phyloP scores from a whole-genome alignment of 805 yeast species.

The Kodamaea neixiangensis region DNA sequence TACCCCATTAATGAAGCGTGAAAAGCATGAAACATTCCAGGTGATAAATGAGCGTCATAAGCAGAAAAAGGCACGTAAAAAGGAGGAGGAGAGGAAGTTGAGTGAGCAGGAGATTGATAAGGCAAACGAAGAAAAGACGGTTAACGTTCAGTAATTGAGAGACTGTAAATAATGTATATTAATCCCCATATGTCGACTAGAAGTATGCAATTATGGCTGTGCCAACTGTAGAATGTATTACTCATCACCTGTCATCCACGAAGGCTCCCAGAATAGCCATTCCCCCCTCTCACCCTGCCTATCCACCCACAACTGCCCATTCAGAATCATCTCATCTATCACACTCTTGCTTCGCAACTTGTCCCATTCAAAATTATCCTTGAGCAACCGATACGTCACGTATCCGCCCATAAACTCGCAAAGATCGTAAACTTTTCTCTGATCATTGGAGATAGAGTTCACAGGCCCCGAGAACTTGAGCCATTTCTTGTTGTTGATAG shows the following conservation, averaged over 20 bases:
- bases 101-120: neutral
- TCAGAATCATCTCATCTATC: constrained; percentile 75
- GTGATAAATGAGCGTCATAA: constrained; percentile 65
- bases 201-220: too few species aligned
- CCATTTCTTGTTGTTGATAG: constrained; percentile 59
- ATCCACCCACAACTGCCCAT: constrained; percentile 88
- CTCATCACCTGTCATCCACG: constrained; percentile 53
- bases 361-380: constrained; percentile 81
- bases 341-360: constrained; percentile 58
- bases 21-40: constrained; percentile 63
- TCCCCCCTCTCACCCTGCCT: constrained; percentile 45
- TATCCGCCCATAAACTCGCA: constrained; percentile 75
- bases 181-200: too few species aligned
- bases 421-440: constrained; percentile 67
- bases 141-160: too few species aligned
- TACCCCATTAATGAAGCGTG: constrained; percentile 57
- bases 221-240: too few species aligned
- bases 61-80: constrained; percentile 35
- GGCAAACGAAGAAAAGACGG: neutral
- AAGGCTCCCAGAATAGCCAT: constrained; percentile 68
- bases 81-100: constrained; percentile 6
- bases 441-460: constrained; percentile 51
- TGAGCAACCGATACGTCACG: constrained; percentile 61
- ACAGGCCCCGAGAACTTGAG: constrained; percentile 36
- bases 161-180: constrained; percentile 1